Percentiles rank a stretch among this genome's conserved stretches.
Evolutionary conservation across 768 basidiomycete genomes (phyloP).

Genomic region (Leccinum sublutescens): DNA sequence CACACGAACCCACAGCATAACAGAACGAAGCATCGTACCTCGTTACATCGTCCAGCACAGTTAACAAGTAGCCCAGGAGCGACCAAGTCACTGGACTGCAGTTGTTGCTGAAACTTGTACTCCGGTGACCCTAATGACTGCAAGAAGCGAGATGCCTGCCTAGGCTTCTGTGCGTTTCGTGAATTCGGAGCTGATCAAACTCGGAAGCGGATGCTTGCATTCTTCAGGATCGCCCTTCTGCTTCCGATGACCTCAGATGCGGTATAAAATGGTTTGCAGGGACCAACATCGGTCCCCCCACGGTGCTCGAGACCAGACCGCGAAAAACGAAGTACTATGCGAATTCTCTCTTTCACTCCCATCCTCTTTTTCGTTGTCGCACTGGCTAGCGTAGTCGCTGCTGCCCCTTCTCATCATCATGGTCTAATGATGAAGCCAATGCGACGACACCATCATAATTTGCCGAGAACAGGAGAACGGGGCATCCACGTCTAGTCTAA

Average conservation of each 20-base stretch:
- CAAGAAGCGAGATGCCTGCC: neutral
- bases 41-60: neutral
- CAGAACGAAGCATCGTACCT: neutral
- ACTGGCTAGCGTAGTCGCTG: neutral
- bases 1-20: no score
- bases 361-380: constrained; percentile 3
- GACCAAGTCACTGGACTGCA: neutral
- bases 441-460: constrained; percentile 1
- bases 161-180: constrained; percentile 1
- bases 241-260: neutral
- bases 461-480: neutral
- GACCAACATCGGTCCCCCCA: neutral
- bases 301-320: neutral
- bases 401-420: constrained; percentile 6
- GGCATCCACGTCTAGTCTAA: neutral
- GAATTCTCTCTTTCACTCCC: neutral
- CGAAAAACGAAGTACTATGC: constrained; percentile 1
- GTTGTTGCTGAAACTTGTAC: neutral
- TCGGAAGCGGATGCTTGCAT: neutral
- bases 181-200: neutral
- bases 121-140: neutral
- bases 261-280: constrained; percentile 7
- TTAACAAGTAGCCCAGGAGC: neutral
- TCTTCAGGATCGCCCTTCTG: neutral
- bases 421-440: neutral